phyloP scores from a whole-genome alignment of 371 early-diverging fungal species.

The Mortierella sp. region DNA sequence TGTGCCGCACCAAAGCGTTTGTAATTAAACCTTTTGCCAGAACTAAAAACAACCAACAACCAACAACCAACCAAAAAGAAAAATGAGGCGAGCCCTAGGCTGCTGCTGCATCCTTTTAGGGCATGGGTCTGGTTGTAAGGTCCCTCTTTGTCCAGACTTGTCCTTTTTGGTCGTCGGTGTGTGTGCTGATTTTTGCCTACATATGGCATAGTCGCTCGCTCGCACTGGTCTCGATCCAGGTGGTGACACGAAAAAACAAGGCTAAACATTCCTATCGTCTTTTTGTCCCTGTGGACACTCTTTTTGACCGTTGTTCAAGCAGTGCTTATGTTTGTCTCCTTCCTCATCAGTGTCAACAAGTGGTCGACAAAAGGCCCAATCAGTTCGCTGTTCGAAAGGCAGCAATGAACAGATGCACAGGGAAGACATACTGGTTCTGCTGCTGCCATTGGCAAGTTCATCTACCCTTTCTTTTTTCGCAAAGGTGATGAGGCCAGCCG shows the following conservation, averaged over 20 bases:
- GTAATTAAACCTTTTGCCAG: conserved; percentile 7
- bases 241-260: background rate
- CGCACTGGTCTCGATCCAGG: background rate
- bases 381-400: too few relatives aligned
- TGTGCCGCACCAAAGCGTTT: background rate
- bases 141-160: too few relatives aligned
- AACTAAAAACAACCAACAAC: background rate
- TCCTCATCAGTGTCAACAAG: background rate
- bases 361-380: background rate
- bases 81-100: too few relatives aligned
- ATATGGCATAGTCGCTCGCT: background rate
- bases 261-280: background rate
- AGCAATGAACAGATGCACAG: too few relatives aligned
- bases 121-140: too few relatives aligned
- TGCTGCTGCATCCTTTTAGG: background rate
- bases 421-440: too few relatives aligned
- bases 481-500: too few relatives aligned
- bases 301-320: too few relatives aligned
- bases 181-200: background rate
- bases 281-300: background rate
- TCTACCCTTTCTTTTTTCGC: too few relatives aligned
- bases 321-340: background rate
- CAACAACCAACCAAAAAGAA: too few relatives aligned
- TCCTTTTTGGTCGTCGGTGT: too few relatives aligned
- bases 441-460: too few relatives aligned